Evolutionary conservation across 768 basidiomycete species (phyloP).

Genomic region (Daedalea quercina): DNA sequence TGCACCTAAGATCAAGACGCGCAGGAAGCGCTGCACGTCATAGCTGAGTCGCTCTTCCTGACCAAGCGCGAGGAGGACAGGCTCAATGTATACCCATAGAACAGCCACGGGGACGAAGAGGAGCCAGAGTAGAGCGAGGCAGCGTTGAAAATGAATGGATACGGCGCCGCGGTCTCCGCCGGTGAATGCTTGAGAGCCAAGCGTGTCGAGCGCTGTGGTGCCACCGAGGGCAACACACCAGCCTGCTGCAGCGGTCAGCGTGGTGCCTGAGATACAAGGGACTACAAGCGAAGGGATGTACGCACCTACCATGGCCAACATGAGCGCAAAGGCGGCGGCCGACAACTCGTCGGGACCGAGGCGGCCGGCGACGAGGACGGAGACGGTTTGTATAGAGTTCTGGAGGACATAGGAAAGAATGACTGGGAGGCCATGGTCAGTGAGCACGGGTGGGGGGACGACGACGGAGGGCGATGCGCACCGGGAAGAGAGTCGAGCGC

Average conservation of each 20-base stretch:
- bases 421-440: conserved; percentile 28
- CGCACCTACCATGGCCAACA: conserved; percentile 73
- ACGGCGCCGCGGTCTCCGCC: conserved; percentile 52
- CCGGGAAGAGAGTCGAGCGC: conserved; percentile 55
- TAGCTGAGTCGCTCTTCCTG: conserved; percentile 50
- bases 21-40: conserved; percentile 60
- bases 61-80: conserved; percentile 55
- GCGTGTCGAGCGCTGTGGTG: conserved; percentile 71
- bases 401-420: conserved; percentile 67
- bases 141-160: conserved; percentile 67
- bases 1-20: conserved; percentile 55
- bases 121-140: conserved; percentile 55
- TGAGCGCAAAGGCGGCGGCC: conserved; percentile 64
- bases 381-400: conserved; percentile 65
- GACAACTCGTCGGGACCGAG: conserved; percentile 67
- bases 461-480: conserved; percentile 17
- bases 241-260: conserved; percentile 32
- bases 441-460: neutral
- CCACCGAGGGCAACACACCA: conserved; percentile 76
- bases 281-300: conserved; percentile 24
- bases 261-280: conserved; percentile 36
- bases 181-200: conserved; percentile 74
- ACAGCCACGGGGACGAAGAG: conserved; percentile 57
- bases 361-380: conserved; percentile 57
- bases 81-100: conserved; percentile 59